Conservation (phyloP, 2,329 filamentous ascomycete species). For the Scytalidium lignicola region DNA sequence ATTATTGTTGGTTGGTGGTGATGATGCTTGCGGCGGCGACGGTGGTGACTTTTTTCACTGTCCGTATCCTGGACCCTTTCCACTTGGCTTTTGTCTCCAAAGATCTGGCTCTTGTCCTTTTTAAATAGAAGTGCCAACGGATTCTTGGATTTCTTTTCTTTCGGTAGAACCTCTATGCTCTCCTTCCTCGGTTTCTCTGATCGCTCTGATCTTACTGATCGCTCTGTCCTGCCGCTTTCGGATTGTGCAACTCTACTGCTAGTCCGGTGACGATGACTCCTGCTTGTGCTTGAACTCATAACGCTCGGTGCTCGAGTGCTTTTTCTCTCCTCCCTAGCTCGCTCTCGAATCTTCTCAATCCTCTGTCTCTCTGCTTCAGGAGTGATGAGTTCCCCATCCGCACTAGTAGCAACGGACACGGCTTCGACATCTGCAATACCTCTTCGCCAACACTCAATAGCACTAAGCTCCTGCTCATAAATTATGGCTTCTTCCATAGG, state of each 20-base stretch:
- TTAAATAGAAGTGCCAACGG: background rate
- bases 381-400: conserved; percentile 29
- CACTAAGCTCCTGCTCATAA: conserved; percentile 25
- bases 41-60: background rate
- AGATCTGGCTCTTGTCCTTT: conserved; percentile 17
- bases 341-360: conserved; percentile 18
- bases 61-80: conserved; percentile 36
- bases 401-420: conserved; percentile 24
- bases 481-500: conserved; percentile 21
- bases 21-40: background rate
- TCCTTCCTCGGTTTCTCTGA: background rate
- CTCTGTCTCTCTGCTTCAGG: conserved; percentile 23
- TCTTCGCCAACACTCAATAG: conserved; percentile 28
- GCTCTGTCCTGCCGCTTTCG: background rate
- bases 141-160: background rate
- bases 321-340: conserved; percentile 17
- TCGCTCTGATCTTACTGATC: no score
- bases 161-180: background rate
- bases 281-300: background rate
- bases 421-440: conserved; percentile 26
- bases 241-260: background rate
- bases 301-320: background rate
- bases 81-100: conserved; percentile 49
- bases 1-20: background rate
- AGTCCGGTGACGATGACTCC: background rate